Conservation (phyloP, 176 grass and related monocot genomes). For the Triticum timopheevii region DNA sequence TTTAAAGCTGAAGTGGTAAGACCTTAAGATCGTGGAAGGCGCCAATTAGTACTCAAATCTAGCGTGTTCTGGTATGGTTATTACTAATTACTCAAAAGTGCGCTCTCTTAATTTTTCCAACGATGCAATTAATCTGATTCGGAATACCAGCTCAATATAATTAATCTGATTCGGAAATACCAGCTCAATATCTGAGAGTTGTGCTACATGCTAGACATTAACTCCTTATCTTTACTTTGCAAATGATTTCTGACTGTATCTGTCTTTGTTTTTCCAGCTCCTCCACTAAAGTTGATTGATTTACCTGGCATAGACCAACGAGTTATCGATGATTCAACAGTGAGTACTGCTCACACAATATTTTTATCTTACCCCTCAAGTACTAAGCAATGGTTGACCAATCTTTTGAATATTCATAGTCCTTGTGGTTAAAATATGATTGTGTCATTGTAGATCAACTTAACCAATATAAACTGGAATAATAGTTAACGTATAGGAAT, state of each 20-base stretch:
- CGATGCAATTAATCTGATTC: not conserved
- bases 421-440: not conserved
- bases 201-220: not conserved
- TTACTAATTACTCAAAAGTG: not conserved
- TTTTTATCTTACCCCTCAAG: constrained; percentile 12
- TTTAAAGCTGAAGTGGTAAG: constrained; percentile 10
- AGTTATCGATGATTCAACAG: constrained; percentile 79
- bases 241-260: constrained; percentile 20
- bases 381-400: not conserved
- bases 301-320: constrained; percentile 96
- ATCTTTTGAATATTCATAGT: not conserved
- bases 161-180: not conserved
- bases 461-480: not conserved
- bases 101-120: not conserved
- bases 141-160: not conserved
- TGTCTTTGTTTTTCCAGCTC: constrained; percentile 56
- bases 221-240: not conserved
- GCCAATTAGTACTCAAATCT: not conserved
- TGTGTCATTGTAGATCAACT: not conserved
- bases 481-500: constrained; percentile 9
- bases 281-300: constrained; percentile 96
- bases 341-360: constrained; percentile 33
- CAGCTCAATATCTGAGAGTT: not conserved
- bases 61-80: not conserved
- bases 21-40: not conserved